These are phyloP conservation scores for Nakazawaea ambrosiae DNA, from an alignment of 805 yeast genomes.

Conservation along the genomic window DNA sequence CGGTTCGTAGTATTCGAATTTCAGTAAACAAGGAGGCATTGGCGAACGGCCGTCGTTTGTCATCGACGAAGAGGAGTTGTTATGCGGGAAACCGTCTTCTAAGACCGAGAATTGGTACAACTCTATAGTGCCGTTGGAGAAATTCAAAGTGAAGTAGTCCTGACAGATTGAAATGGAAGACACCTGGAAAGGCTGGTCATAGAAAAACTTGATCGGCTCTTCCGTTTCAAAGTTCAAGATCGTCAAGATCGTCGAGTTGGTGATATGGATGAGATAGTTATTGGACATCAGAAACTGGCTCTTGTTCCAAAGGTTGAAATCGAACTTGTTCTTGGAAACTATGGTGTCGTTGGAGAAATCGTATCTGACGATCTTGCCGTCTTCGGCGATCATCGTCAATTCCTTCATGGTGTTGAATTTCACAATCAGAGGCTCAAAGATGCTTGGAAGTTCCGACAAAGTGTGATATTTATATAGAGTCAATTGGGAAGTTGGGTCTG, in stretches of 20 bases:
- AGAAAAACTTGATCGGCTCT: background rate
- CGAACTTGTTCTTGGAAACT: constrained; percentile 1
- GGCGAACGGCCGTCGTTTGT: background rate
- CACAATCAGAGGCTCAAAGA: background rate
- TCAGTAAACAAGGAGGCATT: background rate
- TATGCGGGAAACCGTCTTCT: background rate
- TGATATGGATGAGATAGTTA: constrained; percentile 2
- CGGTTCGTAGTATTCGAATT: constrained; percentile 1
- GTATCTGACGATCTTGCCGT: constrained; percentile 2
- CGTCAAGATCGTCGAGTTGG: constrained; percentile 1
- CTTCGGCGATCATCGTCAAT: constrained; percentile 1
- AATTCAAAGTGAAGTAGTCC: constrained; percentile 2
- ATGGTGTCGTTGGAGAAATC: constrained; percentile 1
- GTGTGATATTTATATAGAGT: background rate
- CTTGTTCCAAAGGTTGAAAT: background rate
- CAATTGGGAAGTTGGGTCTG: no score
- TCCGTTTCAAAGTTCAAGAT: constrained; percentile 1
- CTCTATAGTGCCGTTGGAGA: constrained; percentile 6
- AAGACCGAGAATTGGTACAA: background rate
- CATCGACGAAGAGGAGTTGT: background rate
- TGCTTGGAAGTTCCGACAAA: constrained; percentile 2
- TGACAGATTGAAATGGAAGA: background rate
- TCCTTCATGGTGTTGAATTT: constrained; percentile 1
- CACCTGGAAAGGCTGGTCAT: constrained; percentile 1
- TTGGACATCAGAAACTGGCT: background rate